phyloP scores from a whole-genome alignment of 1,284 basidiomycete genomes.

The Austroboletus novae-zelandiae region DNA sequence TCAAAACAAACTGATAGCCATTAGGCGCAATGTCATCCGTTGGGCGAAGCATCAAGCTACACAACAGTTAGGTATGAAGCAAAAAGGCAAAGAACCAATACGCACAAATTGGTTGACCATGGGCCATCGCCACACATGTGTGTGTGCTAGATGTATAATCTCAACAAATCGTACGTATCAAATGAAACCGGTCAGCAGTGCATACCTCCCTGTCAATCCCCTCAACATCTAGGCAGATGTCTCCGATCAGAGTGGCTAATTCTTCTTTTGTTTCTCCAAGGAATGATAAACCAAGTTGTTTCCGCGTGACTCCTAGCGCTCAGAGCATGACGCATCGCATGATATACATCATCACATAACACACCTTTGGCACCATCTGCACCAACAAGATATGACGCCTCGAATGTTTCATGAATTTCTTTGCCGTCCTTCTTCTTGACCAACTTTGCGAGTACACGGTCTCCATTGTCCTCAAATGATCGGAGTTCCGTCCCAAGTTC shows the following conservation, averaged over 20 bases:
- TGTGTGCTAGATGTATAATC: conserved; percentile 23
- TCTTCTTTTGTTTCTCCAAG: conserved; percentile 42
- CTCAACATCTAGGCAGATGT: conserved; percentile 34
- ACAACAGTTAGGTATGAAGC: background rate
- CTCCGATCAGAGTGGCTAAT: conserved; percentile 38
- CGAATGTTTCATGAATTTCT: conserved; percentile 17
- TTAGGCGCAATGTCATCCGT: conserved; percentile 20
- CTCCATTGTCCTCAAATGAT: conserved; percentile 32
- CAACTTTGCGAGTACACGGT: conserved; percentile 24
- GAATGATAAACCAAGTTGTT: conserved; percentile 43
- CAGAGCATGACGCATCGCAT: background rate
- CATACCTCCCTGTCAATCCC: conserved; percentile 36
- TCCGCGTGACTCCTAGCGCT: conserved; percentile 33
- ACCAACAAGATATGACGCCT: conserved; percentile 36
- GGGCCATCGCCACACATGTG: conserved; percentile 27
- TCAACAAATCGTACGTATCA: background rate
- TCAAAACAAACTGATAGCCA: conserved; percentile 35
- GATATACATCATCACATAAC: background rate
- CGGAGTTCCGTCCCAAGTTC: conserved; percentile 34
- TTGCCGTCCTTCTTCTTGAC: conserved; percentile 18
- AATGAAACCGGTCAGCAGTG: background rate
- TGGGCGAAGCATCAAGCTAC: background rate
- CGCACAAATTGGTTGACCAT: background rate
- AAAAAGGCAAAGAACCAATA: background rate
- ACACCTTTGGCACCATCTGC: conserved; percentile 38